Evolutionary conservation across 768 basidiomycete genomes (phyloP).

Genomic region (Pleurotus pulmonarius): DNA sequence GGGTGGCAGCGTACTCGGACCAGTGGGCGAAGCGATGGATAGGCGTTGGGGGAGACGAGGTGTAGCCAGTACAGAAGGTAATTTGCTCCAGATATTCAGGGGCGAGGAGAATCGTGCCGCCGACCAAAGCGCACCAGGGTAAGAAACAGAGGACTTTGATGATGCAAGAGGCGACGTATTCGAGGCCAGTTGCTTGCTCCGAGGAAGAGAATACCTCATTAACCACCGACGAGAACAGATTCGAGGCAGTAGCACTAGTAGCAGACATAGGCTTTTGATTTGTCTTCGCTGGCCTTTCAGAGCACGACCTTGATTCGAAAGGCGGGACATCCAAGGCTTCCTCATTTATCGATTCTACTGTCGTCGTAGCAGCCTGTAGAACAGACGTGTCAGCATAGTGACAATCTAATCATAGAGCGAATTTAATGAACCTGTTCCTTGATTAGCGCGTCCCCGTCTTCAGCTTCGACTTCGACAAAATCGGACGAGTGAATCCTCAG

Average conservation of each 20-base stretch:
- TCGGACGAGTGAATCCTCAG: neutral
- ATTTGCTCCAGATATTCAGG: constrained; percentile 33
- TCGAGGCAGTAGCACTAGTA: neutral
- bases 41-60: constrained; percentile 17
- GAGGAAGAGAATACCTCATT: neutral
- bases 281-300: neutral
- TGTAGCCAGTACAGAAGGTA: constrained; percentile 31
- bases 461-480: neutral
- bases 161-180: constrained; percentile 14
- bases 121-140: constrained; percentile 44
- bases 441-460: too few relatives aligned
- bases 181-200: constrained; percentile 5
- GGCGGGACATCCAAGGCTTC: too few relatives aligned
- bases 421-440: too few relatives aligned
- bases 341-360: too few relatives aligned
- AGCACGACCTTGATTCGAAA: too few relatives aligned
- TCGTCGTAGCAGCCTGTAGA: too few relatives aligned
- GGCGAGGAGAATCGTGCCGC: constrained; percentile 34
- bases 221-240: neutral
- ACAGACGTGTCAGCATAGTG: too few relatives aligned
- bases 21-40: constrained; percentile 40
- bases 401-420: too few relatives aligned
- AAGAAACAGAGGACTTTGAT: constrained; percentile 30
- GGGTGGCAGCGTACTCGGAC: constrained; percentile 33
- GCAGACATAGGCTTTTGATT: neutral